Conservation (phyloP, 192 early-diverging fungal genomes). For the Helicostylum pulchrum region DNA sequence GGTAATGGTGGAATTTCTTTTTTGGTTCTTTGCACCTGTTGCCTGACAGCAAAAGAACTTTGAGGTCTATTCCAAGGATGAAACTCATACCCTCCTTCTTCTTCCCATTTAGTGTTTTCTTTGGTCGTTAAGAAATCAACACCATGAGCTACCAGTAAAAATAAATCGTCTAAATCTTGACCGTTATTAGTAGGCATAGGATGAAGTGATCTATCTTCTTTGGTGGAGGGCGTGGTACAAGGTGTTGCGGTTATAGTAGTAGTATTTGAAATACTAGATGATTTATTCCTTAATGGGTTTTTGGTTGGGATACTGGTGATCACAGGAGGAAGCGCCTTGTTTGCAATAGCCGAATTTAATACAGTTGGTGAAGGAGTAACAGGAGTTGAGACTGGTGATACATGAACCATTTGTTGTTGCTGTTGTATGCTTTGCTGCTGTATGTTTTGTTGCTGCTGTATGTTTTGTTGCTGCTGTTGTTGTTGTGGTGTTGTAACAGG, state of each 20-base stretch:
- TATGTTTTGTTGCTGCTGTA: neutral
- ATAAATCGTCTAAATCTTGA: slow-evolving; percentile 21
- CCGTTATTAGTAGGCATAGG: slow-evolving; percentile 5
- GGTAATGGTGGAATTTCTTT: neutral
- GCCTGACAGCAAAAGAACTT: slow-evolving; percentile 19
- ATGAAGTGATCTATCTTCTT: neutral
- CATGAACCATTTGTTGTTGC: neutral
- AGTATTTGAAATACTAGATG: neutral
- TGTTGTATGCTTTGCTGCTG: neutral
- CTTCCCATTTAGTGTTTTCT: slow-evolving; percentile 35
- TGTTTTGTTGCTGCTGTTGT: neutral
- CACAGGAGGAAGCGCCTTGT: neutral
- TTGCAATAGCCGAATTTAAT: neutral
- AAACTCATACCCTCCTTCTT: slow-evolving; percentile 28
- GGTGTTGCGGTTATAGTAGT: neutral
- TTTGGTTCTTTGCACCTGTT: neutral
- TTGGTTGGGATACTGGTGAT: neutral
- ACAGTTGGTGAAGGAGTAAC: neutral
- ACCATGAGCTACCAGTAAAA: slow-evolving; percentile 32
- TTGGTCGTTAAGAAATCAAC: slow-evolving; percentile 22
- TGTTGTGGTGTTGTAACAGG: neutral
- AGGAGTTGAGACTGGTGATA: neutral
- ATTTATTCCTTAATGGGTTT: neutral
- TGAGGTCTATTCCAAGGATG: slow-evolving; percentile 28
- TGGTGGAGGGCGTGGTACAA: neutral